These are phyloP conservation scores for Myxozyma neglecta DNA, from an alignment of 805 yeast species.

Conservation along the genomic window DNA sequence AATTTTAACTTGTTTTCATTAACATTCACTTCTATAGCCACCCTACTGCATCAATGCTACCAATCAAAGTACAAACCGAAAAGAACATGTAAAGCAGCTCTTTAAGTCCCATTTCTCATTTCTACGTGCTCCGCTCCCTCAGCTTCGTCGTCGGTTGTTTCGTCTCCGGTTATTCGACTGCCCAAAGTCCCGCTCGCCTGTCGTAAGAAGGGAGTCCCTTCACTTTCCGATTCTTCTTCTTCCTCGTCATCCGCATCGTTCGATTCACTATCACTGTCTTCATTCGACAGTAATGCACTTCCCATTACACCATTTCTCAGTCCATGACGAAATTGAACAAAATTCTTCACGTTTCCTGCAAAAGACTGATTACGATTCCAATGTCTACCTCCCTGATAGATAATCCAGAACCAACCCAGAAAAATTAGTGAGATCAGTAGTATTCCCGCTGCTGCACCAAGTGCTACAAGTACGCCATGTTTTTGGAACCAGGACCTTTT, in stretches of 20 bases:
- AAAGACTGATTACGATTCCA: background rate
- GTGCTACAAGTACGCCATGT: conserved; percentile 20
- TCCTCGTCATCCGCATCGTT: conserved; percentile 16
- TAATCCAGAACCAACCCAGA: conserved; percentile 16
- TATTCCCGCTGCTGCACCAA: conserved; percentile 23
- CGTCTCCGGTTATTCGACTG: conserved; percentile 16
- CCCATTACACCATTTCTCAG: background rate
- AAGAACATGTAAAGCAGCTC: background rate
- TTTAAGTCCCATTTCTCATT: conserved; percentile 5
- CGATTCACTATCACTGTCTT: conserved; percentile 10
- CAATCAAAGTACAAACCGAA: background rate
- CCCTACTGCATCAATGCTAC: background rate
- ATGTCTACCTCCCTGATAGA: conserved; percentile 16
- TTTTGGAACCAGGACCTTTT: conserved; percentile 21
- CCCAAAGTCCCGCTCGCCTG: conserved; percentile 19
- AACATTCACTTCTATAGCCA: background rate
- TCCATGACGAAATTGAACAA: conserved; percentile 9
- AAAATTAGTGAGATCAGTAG: conserved; percentile 4
- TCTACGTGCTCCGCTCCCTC: conserved; percentile 15
- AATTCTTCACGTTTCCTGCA: background rate
- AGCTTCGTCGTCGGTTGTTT: conserved; percentile 2
- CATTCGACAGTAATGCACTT: background rate
- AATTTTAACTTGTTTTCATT: too few species aligned
- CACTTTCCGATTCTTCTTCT: conserved; percentile 5
- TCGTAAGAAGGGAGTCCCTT: conserved; percentile 15